Evolutionary conservation across 2,329 filamentous ascomycete genomes (phyloP).

Genomic region (Scolecobasidium constrictum): DNA sequence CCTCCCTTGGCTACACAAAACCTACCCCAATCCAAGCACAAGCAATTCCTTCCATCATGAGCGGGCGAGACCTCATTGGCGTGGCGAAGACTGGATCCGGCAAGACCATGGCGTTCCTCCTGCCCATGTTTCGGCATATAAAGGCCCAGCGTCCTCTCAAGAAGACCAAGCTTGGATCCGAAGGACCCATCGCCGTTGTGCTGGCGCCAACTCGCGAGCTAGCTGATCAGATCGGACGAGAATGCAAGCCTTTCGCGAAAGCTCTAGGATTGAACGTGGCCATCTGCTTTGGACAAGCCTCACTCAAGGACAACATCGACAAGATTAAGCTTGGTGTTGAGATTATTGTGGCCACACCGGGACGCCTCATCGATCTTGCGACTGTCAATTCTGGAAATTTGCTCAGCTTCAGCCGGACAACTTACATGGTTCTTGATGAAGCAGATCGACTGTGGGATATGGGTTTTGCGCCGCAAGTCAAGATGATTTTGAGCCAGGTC

Average conservation of each 20-base stretch:
- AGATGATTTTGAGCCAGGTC: slow-evolving; percentile 89
- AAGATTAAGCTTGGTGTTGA: slow-evolving; percentile 92
- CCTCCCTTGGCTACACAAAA: slow-evolving; percentile 69
- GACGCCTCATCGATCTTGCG: slow-evolving; percentile 88
- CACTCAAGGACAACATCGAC: slow-evolving; percentile 95
- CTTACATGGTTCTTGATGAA: slow-evolving; percentile 92
- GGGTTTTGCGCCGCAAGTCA: slow-evolving; percentile 97
- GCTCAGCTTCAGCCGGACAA: slow-evolving; percentile 78
- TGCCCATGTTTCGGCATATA: slow-evolving; percentile 97
- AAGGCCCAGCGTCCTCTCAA: slow-evolving; percentile 80
- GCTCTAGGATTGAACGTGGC: slow-evolving; percentile 75
- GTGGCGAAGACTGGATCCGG: slow-evolving; percentile 97
- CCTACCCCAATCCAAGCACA: slow-evolving; percentile 94
- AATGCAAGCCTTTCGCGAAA: slow-evolving; percentile 90
- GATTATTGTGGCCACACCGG: slow-evolving; percentile 89
- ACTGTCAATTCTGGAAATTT: slow-evolving; percentile 91
- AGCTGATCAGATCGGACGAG: slow-evolving; percentile 84
- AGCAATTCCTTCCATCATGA: slow-evolving; percentile 90
- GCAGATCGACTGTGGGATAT: slow-evolving; percentile 99
- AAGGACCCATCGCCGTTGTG: slow-evolving; percentile 80
- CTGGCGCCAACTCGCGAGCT: slow-evolving; percentile 93
- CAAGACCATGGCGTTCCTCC: slow-evolving; percentile 89
- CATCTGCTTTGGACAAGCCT: slow-evolving; percentile 87
- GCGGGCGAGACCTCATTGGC: slow-evolving; percentile 86
- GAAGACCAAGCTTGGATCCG: slow-evolving; percentile 42